phyloP scores from a whole-genome alignment of 371 early-diverging fungal species.

The Rhizopus delemar region DNA sequence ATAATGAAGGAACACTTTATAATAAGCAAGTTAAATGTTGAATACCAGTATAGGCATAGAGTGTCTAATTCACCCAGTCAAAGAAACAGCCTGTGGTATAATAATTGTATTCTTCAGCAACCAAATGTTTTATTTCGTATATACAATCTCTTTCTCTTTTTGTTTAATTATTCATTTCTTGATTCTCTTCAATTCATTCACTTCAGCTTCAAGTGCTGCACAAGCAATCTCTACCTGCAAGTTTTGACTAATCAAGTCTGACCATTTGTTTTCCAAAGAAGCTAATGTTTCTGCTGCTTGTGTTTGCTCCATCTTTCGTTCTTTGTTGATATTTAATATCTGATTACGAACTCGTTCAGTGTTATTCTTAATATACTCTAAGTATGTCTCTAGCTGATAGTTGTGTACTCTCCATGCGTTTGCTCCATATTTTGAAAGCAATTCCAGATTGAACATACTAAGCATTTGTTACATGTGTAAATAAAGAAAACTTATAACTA shows the following conservation, averaged over 20 bases:
- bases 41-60: too few relatives aligned
- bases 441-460: constrained; percentile 76
- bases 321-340: constrained; percentile 65
- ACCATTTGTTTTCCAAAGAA: constrained; percentile 63
- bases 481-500: neutral
- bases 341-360: constrained; percentile 52
- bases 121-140: constrained; percentile 3
- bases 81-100: too few relatives aligned
- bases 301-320: constrained; percentile 72
- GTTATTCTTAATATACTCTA: constrained; percentile 46
- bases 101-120: neutral
- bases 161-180: constrained; percentile 8
- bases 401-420: constrained; percentile 86
- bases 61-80: too few relatives aligned
- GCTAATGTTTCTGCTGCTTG: constrained; percentile 56
- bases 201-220: constrained; percentile 53
- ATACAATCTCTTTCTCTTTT: constrained; percentile 31
- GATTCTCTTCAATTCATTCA: constrained; percentile 44
- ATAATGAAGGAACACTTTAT: too few relatives aligned
- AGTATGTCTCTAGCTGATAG: constrained; percentile 69
- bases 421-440: constrained; percentile 78
- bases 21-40: too few relatives aligned
- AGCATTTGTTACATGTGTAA: neutral
- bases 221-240: constrained; percentile 64
- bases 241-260: constrained; percentile 61